Base-by-base conservation (phyloP, 2,329 filamentous ascomycete species). In the Huntiella bhutanensis region DNA sequence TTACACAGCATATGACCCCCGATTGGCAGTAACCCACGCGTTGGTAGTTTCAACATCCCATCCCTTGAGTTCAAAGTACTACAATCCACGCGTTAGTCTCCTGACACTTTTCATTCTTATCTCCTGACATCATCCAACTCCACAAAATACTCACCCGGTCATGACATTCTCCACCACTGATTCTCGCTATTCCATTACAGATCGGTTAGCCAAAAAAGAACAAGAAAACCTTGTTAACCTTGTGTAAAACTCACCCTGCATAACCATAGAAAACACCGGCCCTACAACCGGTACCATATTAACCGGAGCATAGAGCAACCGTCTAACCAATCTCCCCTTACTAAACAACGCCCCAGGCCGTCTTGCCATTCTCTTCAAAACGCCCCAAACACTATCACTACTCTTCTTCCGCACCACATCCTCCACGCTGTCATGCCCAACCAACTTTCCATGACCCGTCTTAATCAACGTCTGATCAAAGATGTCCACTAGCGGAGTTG, bases 281-380 rank as follows among this genome's bases (percentile, higher is more conserved):
- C 88, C 88, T 13, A 94, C 74, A 0, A 95, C 71, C 0, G 88
- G 88, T 45, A 96, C 86, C 58, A 94, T 86, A 64, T 95, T 96
- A 51, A 96, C 69, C 8, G 88, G 87, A 37, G 94, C 68, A 58
- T 92, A 91, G 64, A 95, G 73, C 52, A 93, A 58, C 55, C 88
- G 88, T 51, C 83, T 70, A 35, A 94, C 64, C 39, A 94, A 61
- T 5, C 79, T 76, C 55, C 67, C 73, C 22, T 68, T 67, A 22
- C 68, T 69, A 54, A 73, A 74, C 51, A 66, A 67, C 16, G 67
- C 62, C 53, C 78, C 75, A 0, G 73, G 73, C 41, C 55, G 70
- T 59, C 73, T 75, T 46, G 77, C 53, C 5, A 73, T 62, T 53
- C 69, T 74, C 16, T 74, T 74, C 1, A 79, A 59, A 55, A 70